Conservation (phyloP, 768 basidiomycete species). For the Termitomyces sp. region DNA sequence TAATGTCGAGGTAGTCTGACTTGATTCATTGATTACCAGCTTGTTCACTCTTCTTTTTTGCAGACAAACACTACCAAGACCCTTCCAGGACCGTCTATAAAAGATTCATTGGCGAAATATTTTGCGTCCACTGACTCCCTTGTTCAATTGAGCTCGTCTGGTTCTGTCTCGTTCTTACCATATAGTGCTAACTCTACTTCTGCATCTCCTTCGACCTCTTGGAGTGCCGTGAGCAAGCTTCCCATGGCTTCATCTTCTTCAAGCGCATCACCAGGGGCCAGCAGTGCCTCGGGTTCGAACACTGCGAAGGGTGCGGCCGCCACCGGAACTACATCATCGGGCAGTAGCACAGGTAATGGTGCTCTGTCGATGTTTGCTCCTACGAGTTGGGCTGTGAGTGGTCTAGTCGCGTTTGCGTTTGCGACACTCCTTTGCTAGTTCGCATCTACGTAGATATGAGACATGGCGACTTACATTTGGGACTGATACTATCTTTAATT, state of each 20-base stretch:
- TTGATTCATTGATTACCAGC: background rate
- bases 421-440: conserved; percentile 9
- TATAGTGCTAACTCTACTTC: conserved; percentile 40
- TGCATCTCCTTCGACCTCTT: conserved; percentile 39
- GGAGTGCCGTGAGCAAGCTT: conserved; percentile 41
- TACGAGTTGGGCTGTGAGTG: conserved; percentile 6
- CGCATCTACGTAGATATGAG: background rate
- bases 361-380: conserved; percentile 5
- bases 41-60: background rate
- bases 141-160: conserved; percentile 61
- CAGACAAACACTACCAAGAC: conserved; percentile 61
- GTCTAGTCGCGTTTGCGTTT: conserved; percentile 5
- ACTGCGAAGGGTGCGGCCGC: conserved; percentile 10
- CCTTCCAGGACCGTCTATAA: conserved; percentile 51
- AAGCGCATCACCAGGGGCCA: background rate
- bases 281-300: conserved; percentile 2
- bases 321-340: conserved; percentile 2
- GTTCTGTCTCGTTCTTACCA: conserved; percentile 55
- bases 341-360: conserved; percentile 4
- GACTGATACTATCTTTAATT: background rate
- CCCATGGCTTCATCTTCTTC: conserved; percentile 34
- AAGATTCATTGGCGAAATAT: conserved; percentile 58
- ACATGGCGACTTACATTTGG: background rate
- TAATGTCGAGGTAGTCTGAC: conserved; percentile 48
- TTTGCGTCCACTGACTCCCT: conserved; percentile 56